These are phyloP conservation scores for Neurospora africana DNA, from an alignment of 495 filamentous ascomycete species.

Conservation along the genomic window DNA sequence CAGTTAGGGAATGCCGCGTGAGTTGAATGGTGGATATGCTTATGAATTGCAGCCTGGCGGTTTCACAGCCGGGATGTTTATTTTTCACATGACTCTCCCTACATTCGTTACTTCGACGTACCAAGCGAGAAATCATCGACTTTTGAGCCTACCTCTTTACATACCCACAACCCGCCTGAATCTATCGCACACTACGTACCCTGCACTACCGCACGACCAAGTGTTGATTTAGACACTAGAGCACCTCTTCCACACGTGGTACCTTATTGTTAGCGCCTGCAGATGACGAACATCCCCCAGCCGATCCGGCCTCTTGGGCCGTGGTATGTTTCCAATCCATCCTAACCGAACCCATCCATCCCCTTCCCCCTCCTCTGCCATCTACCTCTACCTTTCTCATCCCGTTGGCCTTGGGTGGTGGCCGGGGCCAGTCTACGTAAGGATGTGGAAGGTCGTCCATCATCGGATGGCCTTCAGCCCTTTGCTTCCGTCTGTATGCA, in stretches of 20 bases:
- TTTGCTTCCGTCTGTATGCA: neutral
- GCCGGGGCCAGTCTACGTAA: neutral
- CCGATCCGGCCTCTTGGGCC: constrained; percentile 11
- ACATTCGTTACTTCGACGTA: neutral
- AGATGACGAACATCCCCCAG: neutral
- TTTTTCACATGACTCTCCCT: neutral
- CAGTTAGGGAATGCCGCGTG: neutral
- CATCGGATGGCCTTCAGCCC: neutral
- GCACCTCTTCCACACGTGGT: neutral
- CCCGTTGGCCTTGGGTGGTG: neutral
- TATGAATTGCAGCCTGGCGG: neutral
- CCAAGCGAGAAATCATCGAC: neutral
- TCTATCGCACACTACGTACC: neutral
- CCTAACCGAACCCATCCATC: neutral
- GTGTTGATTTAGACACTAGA: neutral
- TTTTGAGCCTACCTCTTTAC: neutral
- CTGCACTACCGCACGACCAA: neutral
- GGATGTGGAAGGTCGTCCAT: neutral
- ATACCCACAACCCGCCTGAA: neutral
- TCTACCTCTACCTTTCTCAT: neutral
- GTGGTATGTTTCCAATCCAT: constrained; percentile 2
- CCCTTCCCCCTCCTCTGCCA: neutral
- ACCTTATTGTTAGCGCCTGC: neutral
- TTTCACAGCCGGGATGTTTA: neutral
- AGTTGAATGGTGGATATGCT: neutral